Base-by-base conservation (phyloP, 2,329 filamentous ascomycete species). In the Epicoccum nigrum region DNA sequence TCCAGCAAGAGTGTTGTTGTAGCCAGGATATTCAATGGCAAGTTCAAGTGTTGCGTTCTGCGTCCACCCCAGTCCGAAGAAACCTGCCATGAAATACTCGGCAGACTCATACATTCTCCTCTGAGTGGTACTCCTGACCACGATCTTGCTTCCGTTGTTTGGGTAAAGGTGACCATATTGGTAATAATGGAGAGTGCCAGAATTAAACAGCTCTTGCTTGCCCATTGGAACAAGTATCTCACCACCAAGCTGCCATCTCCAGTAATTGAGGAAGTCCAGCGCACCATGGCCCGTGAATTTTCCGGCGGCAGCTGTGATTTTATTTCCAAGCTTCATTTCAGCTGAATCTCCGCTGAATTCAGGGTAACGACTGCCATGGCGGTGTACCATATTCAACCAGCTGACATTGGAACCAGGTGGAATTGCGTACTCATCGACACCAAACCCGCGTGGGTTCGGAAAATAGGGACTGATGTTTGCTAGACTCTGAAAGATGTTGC, bases 61-160 rank as follows among this genome's bases (percentile, higher is more conserved):
- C 1, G 84, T 80, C 88, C 88, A 92, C 38, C 87, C 82, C 0
- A 90, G 79, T 0, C 88, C 88, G 65, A 92, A 92, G 75, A 92
- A 92, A 0, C 89, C 89, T 5, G 88, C 86, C 66, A 91, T 75
- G 72, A 90, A 92, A 70, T 92, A 88, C 70, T 92, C 88, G 3
- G 88, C 88, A 31, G 82, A 87, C 68, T 91, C 86, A 17, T 88
- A 76, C 88, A 92, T 92, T 19, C 89, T 84, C 65, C 89, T 85
- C 68, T 92, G 87, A 1, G 88, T 89, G 1, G 88, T 90, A 1
- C 87, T 90, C 21, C 88, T 81, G 13, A 85, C 87, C 50, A 91
- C 83, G 53, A 92, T 85, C 74, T 89, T 91, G 71, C 80, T 86
- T 48, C 83, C 81, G 4, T 88, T 84, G 60, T 90, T 87, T 7